These are phyloP conservation scores for Brassica rapa DNA, from an alignment of 345 rosid genomes.

Conservation along the genomic window DNA sequence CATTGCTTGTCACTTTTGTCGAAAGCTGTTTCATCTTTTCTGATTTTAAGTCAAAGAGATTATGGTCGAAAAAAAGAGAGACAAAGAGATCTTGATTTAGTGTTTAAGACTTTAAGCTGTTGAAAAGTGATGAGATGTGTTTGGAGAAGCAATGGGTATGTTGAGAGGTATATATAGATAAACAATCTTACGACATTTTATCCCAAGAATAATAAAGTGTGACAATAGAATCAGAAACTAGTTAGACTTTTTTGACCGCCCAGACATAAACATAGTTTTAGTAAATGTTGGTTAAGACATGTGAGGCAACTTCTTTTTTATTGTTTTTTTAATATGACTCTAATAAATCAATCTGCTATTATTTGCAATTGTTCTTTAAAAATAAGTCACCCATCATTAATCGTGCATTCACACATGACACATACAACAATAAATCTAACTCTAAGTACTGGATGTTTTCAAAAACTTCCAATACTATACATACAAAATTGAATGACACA, in stretches of 20 bases:
- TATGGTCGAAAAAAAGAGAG: constrained; percentile 17
- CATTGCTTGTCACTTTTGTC: constrained; percentile 61
- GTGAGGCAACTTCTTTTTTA: constrained; percentile 28
- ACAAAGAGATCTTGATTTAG: constrained; percentile 20
- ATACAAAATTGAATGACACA: neutral
- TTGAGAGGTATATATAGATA: constrained; percentile 35
- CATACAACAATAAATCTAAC: constrained; percentile 30
- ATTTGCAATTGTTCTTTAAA: constrained; percentile 3
- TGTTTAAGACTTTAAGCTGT: constrained; percentile 25
- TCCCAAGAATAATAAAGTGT: neutral
- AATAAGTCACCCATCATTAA: constrained; percentile 30
- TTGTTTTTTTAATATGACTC: constrained; percentile 24
- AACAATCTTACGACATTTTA: constrained; percentile 23
- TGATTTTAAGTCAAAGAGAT: neutral
- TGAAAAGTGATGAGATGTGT: constrained; percentile 32
- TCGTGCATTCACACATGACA: constrained; percentile 28
- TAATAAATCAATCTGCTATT: constrained; percentile 30
- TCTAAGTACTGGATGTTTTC: constrained; percentile 19
- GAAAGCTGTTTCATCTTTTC: constrained; percentile 61
- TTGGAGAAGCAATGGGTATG: constrained; percentile 32
- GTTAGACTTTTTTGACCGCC: constrained; percentile 28
- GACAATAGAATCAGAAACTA: constrained; percentile 29
- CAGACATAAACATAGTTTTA: constrained; percentile 19
- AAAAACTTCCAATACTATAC: neutral
- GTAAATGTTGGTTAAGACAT: constrained; percentile 33